Percentiles rank a stretch among this genome's conserved stretches.
Conservation (phyloP, 768 basidiomycete genomes). For the Artomyces pyxidatus region DNA sequence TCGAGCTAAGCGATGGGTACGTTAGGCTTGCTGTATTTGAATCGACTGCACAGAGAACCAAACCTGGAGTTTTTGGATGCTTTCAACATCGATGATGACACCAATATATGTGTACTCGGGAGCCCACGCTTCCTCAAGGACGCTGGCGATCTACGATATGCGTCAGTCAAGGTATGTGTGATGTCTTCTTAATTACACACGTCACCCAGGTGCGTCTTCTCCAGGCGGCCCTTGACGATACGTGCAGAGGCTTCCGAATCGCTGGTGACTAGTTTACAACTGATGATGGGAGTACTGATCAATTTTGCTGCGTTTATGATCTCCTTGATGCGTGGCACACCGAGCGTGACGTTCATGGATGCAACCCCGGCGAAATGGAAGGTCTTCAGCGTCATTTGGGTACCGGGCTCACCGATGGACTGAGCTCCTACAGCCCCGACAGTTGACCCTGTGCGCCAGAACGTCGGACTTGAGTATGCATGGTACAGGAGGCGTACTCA, state of each 20-base stretch:
- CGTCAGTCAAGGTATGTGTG: too few relatives aligned
- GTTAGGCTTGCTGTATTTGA: background rate
- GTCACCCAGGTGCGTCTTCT: slow-evolving; percentile 92
- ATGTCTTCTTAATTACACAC: slow-evolving; percentile 52
- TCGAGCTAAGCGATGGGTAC: slow-evolving; percentile 67
- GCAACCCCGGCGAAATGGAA: slow-evolving; percentile 99
- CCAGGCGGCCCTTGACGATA: slow-evolving; percentile 93
- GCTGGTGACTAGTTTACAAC: slow-evolving; percentile 81
- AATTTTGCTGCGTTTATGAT: slow-evolving; percentile 98
- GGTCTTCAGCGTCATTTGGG: slow-evolving; percentile 99
- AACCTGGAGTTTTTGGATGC: slow-evolving; percentile 85
- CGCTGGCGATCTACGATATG: slow-evolving; percentile 75
- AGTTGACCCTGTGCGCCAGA: slow-evolving; percentile 65
- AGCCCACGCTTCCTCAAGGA: slow-evolving; percentile 95
- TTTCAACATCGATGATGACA: slow-evolving; percentile 82
- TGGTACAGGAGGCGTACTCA: slow-evolving; percentile 19
- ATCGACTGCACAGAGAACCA: slow-evolving; percentile 4
- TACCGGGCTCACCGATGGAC: slow-evolving; percentile 98
- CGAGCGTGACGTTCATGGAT: slow-evolving; percentile 98
- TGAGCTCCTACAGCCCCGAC: slow-evolving; percentile 98
- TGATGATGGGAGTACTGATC: slow-evolving; percentile 98
- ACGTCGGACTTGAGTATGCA: background rate
- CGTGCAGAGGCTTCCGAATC: slow-evolving; percentile 91
- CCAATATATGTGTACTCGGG: slow-evolving; percentile 89
- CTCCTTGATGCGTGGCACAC: slow-evolving; percentile 99